Evolutionary conservation across 2,329 filamentous ascomycete genomes (phyloP).

Genomic region (Hortaea werneckii): DNA sequence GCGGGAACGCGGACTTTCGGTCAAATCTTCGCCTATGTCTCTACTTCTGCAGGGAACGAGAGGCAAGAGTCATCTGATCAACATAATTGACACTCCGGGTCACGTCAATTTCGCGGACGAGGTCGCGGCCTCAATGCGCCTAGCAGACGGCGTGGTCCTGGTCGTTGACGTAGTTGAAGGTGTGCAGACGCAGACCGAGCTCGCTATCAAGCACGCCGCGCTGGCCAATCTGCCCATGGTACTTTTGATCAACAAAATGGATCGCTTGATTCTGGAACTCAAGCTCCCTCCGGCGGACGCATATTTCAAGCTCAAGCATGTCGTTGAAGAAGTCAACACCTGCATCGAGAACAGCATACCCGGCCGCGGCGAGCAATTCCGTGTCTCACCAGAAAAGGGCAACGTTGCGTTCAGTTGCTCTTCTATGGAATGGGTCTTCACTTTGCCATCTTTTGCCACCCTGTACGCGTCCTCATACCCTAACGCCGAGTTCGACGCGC

Average conservation of each 20-base stretch:
- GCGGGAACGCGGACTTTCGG: conserved; percentile 77
- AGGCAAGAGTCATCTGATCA: conserved; percentile 90
- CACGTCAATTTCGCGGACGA: conserved; percentile 99
- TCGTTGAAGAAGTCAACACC: conserved; percentile 97
- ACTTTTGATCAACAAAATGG: conserved; percentile 93
- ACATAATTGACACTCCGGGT: conserved; percentile 90
- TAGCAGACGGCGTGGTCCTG: conserved; percentile 85
- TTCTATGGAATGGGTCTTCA: conserved; percentile 95
- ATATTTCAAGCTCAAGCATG: conserved; percentile 97
- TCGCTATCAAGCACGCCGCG: conserved; percentile 92
- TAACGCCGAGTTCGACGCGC: conserved; percentile 49
- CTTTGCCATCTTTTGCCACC: conserved; percentile 82
- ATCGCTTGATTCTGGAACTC: conserved; percentile 84
- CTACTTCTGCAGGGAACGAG: conserved; percentile 78
- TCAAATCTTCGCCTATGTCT: conserved; percentile 92
- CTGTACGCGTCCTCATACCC: conserved; percentile 87
- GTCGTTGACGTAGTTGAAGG: conserved; percentile 96
- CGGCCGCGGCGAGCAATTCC: conserved; percentile 64
- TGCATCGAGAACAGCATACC: conserved; percentile 82
- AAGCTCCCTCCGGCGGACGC: conserved; percentile 90
- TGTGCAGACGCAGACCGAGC: conserved; percentile 96
- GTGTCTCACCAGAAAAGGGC: conserved; percentile 89
- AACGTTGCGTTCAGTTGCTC: conserved; percentile 96
- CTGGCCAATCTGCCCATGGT: conserved; percentile 82
- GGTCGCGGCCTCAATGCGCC: conserved; percentile 73